Conservation (phyloP, 306 rosid species). For the Cicer cuneatum region DNA sequence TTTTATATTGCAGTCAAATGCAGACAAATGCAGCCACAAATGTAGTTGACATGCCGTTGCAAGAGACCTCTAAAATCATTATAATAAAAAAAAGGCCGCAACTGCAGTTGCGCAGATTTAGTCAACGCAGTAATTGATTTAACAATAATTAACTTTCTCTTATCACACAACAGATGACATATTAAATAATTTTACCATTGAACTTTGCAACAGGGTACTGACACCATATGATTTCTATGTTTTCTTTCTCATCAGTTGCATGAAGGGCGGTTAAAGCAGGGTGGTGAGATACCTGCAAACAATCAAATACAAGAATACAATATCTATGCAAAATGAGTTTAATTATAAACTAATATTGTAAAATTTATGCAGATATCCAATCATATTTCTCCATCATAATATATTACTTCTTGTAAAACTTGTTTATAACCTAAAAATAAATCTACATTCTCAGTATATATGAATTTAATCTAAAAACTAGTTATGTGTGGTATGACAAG, state of each 20-base stretch:
- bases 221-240: constrained; percentile 79
- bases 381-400: neutral
- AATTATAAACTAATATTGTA: no score
- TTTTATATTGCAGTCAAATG: no score
- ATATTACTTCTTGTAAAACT: neutral
- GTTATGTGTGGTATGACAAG: no score
- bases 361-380: no score
- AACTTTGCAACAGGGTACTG: constrained; percentile 69
- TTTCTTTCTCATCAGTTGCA: constrained; percentile 80
- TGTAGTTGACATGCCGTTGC: no score
- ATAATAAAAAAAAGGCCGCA: no score
- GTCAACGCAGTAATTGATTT: neutral
- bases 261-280: constrained; percentile 90
- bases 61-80: no score
- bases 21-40: no score
- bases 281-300: constrained; percentile 73
- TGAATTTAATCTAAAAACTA: no score
- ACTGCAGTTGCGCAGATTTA: neutral
- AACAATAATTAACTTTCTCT: neutral
- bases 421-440: neutral
- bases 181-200: constrained; percentile 57
- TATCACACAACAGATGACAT: neutral
- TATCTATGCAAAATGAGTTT: no score
- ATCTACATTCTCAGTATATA: no score
- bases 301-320: neutral